Percentiles rank a stretch among this genome's conserved stretches.
These are phyloP conservation scores for Opeltia flavorubescens DNA, from an alignment of 495 filamentous ascomycete species.

Conservation along the genomic window DNA sequence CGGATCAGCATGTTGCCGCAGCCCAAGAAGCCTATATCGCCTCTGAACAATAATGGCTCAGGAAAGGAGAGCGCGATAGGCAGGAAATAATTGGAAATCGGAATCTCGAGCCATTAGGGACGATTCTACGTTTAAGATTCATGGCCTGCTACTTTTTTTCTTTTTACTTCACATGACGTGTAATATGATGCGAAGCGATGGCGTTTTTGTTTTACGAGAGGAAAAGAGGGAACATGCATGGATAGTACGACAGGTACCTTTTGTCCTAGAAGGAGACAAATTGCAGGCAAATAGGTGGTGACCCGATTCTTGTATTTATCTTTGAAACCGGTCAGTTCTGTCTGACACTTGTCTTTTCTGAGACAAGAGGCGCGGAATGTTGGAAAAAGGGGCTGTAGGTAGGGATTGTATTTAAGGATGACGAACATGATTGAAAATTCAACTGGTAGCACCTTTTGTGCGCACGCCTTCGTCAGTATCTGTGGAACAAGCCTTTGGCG, in stretches of 20 bases:
- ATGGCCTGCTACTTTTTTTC: no score
- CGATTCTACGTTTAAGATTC: not conserved
- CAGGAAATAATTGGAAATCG: not conserved
- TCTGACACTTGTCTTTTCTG: no score
- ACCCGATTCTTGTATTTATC: no score
- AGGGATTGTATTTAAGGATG: not conserved
- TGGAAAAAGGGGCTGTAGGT: not conserved
- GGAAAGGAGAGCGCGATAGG: conserved; percentile 20
- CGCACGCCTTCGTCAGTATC: no score
- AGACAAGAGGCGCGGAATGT: no score
- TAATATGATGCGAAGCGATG: not conserved
- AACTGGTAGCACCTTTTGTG: not conserved
- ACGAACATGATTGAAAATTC: no score
- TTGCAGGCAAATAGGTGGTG: no score
- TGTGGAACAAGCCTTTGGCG: no score
- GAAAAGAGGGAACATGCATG: not conserved
- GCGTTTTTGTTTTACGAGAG: not conserved
- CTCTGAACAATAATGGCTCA: not conserved
- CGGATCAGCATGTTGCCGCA: conserved; percentile 36
- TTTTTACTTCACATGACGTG: not conserved
- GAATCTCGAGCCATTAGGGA: not conserved
- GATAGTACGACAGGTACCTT: no score
- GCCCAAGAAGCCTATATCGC: conserved; percentile 18
- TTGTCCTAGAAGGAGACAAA: no score
- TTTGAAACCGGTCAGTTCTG: no score